These are phyloP conservation scores for Rosa persica DNA, from an alignment of 306 rosid genomes.

Conservation along the genomic window DNA sequence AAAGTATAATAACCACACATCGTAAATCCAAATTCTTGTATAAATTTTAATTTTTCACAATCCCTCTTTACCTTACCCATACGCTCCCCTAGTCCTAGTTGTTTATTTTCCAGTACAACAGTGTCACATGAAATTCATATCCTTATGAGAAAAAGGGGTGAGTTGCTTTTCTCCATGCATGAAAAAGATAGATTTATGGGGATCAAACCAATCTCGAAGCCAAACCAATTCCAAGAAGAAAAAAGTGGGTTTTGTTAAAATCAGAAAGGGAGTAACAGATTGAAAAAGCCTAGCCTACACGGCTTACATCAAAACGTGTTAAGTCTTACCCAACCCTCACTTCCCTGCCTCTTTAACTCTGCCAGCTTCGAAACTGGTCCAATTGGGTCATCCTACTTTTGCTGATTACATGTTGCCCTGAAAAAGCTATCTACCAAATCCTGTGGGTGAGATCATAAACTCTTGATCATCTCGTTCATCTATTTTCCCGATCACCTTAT, in stretches of 20 bases:
- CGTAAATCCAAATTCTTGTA: slow-evolving; percentile 22
- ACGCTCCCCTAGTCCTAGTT: not conserved
- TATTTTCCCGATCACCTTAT: not conserved
- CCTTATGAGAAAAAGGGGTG: slow-evolving; percentile 20
- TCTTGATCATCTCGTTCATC: not conserved
- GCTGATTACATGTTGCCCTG: slow-evolving; percentile 12
- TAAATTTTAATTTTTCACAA: not conserved
- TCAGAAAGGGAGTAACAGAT: slow-evolving; percentile 19
- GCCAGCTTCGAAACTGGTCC: slow-evolving; percentile 22
- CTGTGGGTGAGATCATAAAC: slow-evolving; percentile 12
- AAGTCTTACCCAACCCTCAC: slow-evolving; percentile 13
- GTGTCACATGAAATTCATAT: slow-evolving; percentile 30
- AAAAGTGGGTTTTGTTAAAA: slow-evolving; percentile 23
- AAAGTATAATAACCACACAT: slow-evolving; percentile 17
- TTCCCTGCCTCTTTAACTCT: slow-evolving; percentile 14
- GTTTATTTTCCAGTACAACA: slow-evolving; percentile 27
- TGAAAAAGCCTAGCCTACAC: slow-evolving; percentile 12
- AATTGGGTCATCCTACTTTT: slow-evolving; percentile 15
- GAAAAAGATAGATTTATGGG: slow-evolving; percentile 34
- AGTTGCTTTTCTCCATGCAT: slow-evolving; percentile 42
- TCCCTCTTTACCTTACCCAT: slow-evolving; percentile 13
- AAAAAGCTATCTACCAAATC: slow-evolving; percentile 17
- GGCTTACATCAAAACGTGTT: slow-evolving; percentile 23
- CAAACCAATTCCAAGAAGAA: slow-evolving; percentile 37
- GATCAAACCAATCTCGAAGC: slow-evolving; percentile 38